These are phyloP conservation scores for Eutrema heterophyllum DNA, from an alignment of 345 rosid species.

Conservation along the genomic window DNA sequence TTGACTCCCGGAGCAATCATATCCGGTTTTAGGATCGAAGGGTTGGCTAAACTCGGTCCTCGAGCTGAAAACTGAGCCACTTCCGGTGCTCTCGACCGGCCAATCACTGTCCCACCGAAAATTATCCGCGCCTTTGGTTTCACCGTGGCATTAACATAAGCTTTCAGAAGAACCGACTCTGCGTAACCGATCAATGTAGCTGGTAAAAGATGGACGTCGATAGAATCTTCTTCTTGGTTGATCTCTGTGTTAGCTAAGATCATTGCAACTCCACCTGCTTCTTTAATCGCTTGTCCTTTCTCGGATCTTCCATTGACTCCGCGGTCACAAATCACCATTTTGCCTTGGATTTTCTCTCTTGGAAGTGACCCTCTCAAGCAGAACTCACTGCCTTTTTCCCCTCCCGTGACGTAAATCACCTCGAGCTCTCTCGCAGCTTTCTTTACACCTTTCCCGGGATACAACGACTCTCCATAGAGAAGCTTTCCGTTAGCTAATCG, in stretches of 20 bases:
- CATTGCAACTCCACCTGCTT: conserved; percentile 95
- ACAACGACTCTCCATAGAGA: conserved; percentile 79
- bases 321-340: conserved; percentile 83
- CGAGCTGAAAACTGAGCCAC: conserved; percentile 92
- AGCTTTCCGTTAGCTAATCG: conserved; percentile 48
- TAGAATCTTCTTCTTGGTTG: conserved; percentile 75
- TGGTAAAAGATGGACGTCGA: conserved; percentile 82
- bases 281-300: conserved; percentile 76
- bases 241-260: conserved; percentile 70
- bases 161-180: conserved; percentile 55
- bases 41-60: conserved; percentile 76
- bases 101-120: conserved; percentile 64
- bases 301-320: conserved; percentile 88
- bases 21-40: conserved; percentile 82
- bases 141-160: conserved; percentile 60
- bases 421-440: conserved; percentile 47
- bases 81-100: conserved; percentile 65
- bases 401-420: conserved; percentile 57
- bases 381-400: conserved; percentile 60
- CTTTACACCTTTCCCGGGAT: conserved; percentile 47
- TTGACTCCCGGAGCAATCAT: conserved; percentile 91
- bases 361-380: conserved; percentile 82
- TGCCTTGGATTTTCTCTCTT: conserved; percentile 52
- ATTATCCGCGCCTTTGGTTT: conserved; percentile 59
- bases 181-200: conserved; percentile 61